Evolutionary conservation across 306 rosid species (phyloP).

Genomic region (Gastrolobium villosum): DNA sequence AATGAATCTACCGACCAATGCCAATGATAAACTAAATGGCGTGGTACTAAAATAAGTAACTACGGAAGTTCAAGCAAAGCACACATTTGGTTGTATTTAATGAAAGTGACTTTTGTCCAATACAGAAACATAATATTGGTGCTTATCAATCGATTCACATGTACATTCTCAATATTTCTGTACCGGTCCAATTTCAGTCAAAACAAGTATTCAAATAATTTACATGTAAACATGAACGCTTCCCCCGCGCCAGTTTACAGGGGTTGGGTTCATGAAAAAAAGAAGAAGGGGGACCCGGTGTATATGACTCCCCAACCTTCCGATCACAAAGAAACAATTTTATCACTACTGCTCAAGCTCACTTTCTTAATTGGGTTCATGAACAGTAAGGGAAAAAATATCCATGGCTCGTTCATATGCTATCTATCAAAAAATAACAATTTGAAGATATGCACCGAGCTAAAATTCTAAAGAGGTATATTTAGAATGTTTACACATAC

Average conservation of each 20-base stretch:
- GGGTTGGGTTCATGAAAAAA: slow-evolving; percentile 9
- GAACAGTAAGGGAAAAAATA: background rate
- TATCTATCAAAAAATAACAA: slow-evolving; percentile 39
- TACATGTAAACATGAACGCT: slow-evolving; percentile 3
- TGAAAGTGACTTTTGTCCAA: slow-evolving; percentile 6
- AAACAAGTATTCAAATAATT: slow-evolving; percentile 30
- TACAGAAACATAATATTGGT: slow-evolving; percentile 7
- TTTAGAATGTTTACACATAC: slow-evolving; percentile 59
- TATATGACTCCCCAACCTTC: too few relatives aligned
- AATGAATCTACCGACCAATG: slow-evolving; percentile 17
- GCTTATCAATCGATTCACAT: slow-evolving; percentile 2
- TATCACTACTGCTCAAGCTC: too few relatives aligned
- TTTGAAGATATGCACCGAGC: slow-evolving; percentile 32
- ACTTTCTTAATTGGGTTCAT: background rate
- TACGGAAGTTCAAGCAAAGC: slow-evolving; percentile 3
- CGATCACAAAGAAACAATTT: too few relatives aligned
- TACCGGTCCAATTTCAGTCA: background rate
- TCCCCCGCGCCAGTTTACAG: slow-evolving; percentile 9
- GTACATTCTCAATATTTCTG: background rate
- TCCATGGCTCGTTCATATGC: slow-evolving; percentile 17
- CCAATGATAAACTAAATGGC: background rate
- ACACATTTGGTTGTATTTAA: slow-evolving; percentile 15
- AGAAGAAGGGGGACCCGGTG: too few relatives aligned
- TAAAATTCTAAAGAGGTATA: slow-evolving; percentile 29
- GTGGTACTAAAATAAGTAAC: slow-evolving; percentile 20